These are phyloP conservation scores for Kluyveromyces sp. DNA, from an alignment of 1,139 yeast species.

Conservation along the genomic window DNA sequence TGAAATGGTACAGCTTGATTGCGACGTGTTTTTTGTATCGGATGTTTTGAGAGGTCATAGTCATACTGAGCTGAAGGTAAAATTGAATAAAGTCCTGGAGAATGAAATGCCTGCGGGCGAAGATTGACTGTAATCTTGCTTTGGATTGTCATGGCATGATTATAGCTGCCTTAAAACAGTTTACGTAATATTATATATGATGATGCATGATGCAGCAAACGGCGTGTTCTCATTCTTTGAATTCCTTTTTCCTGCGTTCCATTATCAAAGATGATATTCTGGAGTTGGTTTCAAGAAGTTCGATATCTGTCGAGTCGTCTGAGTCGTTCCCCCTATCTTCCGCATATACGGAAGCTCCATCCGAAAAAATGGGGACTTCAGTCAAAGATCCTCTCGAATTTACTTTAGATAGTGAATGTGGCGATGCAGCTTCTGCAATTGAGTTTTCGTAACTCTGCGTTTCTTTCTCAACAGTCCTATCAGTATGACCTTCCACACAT, in stretches of 20 bases:
- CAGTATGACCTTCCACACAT: background rate
- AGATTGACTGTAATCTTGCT: too few species aligned
- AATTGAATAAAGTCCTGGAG: constrained; percentile 63
- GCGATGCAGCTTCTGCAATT: too few species aligned
- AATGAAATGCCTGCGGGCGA: constrained; percentile 98
- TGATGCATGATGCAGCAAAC: background rate
- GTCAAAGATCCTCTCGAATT: constrained; percentile 35
- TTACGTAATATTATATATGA: background rate
- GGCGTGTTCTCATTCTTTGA: background rate
- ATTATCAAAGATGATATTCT: constrained; percentile 8
- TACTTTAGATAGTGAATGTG: constrained; percentile 34
- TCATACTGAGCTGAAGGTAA: constrained; percentile 69
- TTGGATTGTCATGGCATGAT: too few species aligned
- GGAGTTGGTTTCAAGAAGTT: constrained; percentile 4
- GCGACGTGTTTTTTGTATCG: constrained; percentile 71
- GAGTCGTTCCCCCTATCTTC: constrained; percentile 9
- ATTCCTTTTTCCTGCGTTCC: constrained; percentile 6
- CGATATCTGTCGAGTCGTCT: constrained; percentile 9
- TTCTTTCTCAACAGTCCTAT: constrained; percentile 13
- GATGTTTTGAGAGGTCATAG: constrained; percentile 83
- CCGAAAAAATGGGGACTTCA: constrained; percentile 34
- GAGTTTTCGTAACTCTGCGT: constrained; percentile 14
- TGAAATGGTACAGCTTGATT: constrained; percentile 93
- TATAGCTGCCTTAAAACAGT: too few species aligned
- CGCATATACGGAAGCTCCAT: constrained; percentile 19